Base-by-base conservation (phyloP, 257 asterid species). In the Craterostigma plantagineum region DNA sequence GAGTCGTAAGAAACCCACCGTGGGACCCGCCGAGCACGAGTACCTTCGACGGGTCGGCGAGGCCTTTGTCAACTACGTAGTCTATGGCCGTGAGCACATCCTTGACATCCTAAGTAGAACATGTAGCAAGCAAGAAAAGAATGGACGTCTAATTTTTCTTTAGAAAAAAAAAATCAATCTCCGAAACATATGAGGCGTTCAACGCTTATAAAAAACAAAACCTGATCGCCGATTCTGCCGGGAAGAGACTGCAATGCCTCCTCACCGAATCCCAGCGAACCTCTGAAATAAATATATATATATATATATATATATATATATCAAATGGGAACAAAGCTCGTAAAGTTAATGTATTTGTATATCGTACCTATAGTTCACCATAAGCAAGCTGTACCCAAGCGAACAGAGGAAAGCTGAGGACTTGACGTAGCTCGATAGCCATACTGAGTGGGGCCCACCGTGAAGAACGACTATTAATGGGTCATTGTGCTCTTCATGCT, bases 231-330 rank as follows among this genome's bases (percentile, higher is more conserved):
- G 7, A 77, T 27, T 43, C 83, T 83, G 45, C 96, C 99, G 0
- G 79, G 94, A 52, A 90, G 99, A 65, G 96, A 83, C 58, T 83
- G 99, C 80, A 90, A 67, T 48, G 99, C 99, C 73, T 90, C 99
- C 63, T 90, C 99, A 16, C 99, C 99, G 54, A 79, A 90, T 48
- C 99, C 99, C 50, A 83, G 55, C 36, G 96, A 90, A 47, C 96
- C 96, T 70, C 99, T 90, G 75, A 42, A 43, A 47, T 6, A 23
- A 23, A 23, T 23, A 23, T 23, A 23, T 23, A 23, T 23, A 2
- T n/a, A n/a, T n/a, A n/a, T n/a, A n/a, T n/a, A n/a, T n/a, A n/a
- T n/a, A n/a, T n/a, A n/a, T n/a, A n/a, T n/a, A n/a, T n/a, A 2
- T 23, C 30, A 23, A 23, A 23, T 23, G 30, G 30, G 2, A 23